Evolutionary conservation across 2,329 filamentous ascomycete species (phyloP), one percentile per base, ranked within the genome.

Genomic region (Ramichloridium luteum): DNA sequence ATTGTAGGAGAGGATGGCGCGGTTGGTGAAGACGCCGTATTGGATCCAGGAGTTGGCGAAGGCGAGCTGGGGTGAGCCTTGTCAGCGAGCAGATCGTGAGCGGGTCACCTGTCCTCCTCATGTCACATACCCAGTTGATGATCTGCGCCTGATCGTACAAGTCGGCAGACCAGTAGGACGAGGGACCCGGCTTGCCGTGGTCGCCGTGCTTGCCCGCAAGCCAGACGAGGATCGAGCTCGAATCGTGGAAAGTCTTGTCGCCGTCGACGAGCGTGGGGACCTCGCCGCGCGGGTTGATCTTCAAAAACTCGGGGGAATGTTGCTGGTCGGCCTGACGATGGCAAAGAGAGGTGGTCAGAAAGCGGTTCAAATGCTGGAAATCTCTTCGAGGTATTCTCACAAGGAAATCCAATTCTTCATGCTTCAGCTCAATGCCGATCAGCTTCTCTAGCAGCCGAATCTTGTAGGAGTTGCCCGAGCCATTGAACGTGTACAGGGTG

Each of bases 1-100:
- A 14, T 36, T 35, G 34, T 40, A 45, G 10, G 36, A 36, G 30
- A 45, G 34, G 16, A 45, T 42, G 31, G 43, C 44, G 14, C 43
- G 37, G 14, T 36, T 38, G 14, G 40, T 46, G 30, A 35, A 37
- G n/a, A 40, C 35, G 32, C 35, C 35, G 25, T 30, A 34, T 27
- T 34, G 35, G 22, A 34, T 25, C 30, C 35, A 37, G 26, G 13
- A 18, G 22, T 34, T 34, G 6, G 35, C 35, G 26, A 37, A 30
- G 18, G 35, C 23, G 22, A 37, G 30, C 35, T 37, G n/a, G 3
- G 10, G 5, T 15, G 27, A 28, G n/a, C 15, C n/a, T n/a, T n/a
- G n/a, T n/a, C n/a, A n/a, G n/a, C n/a, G n/a, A n/a, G n/a, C n/a
- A n/a, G n/a, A n/a, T n/a, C n/a, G n/a, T n/a, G n/a, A n/a, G n/a